Conservation (phyloP, 345 rosid genomes). For the Microcos paniculata region DNA sequence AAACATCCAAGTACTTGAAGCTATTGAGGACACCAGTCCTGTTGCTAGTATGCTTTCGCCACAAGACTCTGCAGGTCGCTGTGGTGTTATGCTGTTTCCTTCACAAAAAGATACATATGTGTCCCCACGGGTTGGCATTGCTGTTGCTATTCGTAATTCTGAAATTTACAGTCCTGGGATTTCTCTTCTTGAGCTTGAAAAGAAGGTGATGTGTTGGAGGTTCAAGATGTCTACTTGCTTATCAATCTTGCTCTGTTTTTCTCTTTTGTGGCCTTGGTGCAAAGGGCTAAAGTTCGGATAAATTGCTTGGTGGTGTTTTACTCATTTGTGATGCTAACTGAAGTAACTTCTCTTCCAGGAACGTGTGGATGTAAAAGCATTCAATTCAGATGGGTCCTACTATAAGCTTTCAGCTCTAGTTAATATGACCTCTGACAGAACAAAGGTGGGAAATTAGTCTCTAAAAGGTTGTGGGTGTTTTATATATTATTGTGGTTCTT, state of each 20-base stretch:
- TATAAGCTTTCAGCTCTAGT: slow-evolving; percentile 82
- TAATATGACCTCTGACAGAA: slow-evolving; percentile 90
- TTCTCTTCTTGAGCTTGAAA: slow-evolving; percentile 94
- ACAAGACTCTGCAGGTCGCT: slow-evolving; percentile 76
- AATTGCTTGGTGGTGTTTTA: slow-evolving; percentile 12
- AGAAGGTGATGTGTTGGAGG: slow-evolving; percentile 54
- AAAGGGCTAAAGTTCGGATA: neutral
- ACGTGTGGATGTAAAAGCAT: slow-evolving; percentile 86
- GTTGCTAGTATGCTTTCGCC: slow-evolving; percentile 96
- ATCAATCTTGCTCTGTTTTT: slow-evolving; percentile 13
- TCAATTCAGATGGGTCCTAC: slow-evolving; percentile 73
- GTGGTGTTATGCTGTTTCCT: slow-evolving; percentile 62
- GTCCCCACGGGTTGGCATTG: slow-evolving; percentile 76
- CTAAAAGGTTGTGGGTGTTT: neutral
- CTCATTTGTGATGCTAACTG: slow-evolving; percentile 10
- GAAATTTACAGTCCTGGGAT: slow-evolving; percentile 86
- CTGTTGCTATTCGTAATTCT: slow-evolving; percentile 77
- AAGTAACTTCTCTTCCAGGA: slow-evolving; percentile 54
- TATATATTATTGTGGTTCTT: neutral
- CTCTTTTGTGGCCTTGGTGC: slow-evolving; percentile 1
- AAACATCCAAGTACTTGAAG: slow-evolving; percentile 74
- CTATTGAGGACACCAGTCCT: slow-evolving; percentile 83
- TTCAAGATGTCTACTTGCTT: neutral
- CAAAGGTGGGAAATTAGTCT: slow-evolving; percentile 58
- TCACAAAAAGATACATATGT: slow-evolving; percentile 84